These are phyloP conservation scores for Knufia fluminis DNA, from an alignment of 2,329 filamentous ascomycete genomes.

Conservation along the genomic window DNA sequence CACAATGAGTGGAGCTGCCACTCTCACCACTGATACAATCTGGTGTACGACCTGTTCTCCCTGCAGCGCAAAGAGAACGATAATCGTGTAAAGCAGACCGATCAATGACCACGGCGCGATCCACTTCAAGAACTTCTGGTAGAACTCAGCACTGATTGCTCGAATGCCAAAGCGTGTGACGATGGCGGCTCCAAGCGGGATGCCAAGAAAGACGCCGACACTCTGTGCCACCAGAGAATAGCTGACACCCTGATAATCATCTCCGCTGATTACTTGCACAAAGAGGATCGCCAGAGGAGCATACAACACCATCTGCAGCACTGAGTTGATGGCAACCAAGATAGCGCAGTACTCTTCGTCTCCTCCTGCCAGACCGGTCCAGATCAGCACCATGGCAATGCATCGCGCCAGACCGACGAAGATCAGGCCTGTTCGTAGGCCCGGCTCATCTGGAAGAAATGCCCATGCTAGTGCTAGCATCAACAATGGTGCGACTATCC, in stretches of 20 bases:
- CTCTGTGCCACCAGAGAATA: slow-evolving; percentile 67
- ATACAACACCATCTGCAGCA: slow-evolving; percentile 65
- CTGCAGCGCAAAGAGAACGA: slow-evolving; percentile 77
- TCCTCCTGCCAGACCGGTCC: slow-evolving; percentile 68
- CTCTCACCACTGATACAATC: slow-evolving; percentile 71
- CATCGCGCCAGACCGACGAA: slow-evolving; percentile 77
- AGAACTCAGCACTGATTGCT: slow-evolving; percentile 48
- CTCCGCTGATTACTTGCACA: slow-evolving; percentile 56
- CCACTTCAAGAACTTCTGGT: slow-evolving; percentile 61
- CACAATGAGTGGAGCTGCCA: slow-evolving; percentile 69
- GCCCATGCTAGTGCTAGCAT: slow-evolving; percentile 53
- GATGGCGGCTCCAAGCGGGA: slow-evolving; percentile 70
- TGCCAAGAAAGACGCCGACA: slow-evolving; percentile 75
- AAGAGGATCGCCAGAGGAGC: slow-evolving; percentile 61
- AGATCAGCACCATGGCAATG: slow-evolving; percentile 78
- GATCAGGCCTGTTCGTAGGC: slow-evolving; percentile 56
- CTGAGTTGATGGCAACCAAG: slow-evolving; percentile 64
- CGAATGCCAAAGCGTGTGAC: slow-evolving; percentile 61
- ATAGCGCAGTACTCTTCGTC: slow-evolving; percentile 77
- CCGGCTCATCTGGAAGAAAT: slow-evolving; percentile 43
- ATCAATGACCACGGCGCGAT: slow-evolving; percentile 67
- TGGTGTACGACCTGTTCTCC: slow-evolving; percentile 68
- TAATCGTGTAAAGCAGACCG: slow-evolving; percentile 76
- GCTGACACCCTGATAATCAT: slow-evolving; percentile 14
- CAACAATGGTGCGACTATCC: slow-evolving; percentile 70